Evolutionary conservation across 2,329 filamentous ascomycete species (phyloP), one percentile per base, ranked within the genome.

Genomic region (Neurospora sp.): DNA sequence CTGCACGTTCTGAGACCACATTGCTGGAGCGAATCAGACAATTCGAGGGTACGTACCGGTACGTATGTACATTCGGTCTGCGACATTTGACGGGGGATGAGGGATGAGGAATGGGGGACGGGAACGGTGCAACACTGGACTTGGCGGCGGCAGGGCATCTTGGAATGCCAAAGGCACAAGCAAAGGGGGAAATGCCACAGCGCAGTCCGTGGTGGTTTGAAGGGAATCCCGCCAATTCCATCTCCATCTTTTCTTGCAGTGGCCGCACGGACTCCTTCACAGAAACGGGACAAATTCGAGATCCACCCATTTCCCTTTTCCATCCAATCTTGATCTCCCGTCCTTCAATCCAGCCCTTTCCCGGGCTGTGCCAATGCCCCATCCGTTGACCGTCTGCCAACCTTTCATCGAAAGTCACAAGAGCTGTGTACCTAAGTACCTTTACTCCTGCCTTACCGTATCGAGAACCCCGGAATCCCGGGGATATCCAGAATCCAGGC

Each of bases 291-390:
- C 69, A 70, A 73, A 73, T 76, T 76, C 72, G 72, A 75, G 75
- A 75, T 74, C 73, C 74, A 73, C 71, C 46, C 65, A 28, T 67
- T 70, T 70, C 70, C 41, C 69, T 68, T 69, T 70, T 69, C 71
- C 72, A 67, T 74, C 71, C 73, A 73, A 73, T 74, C 74, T 72
- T 73, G 70, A 73, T 71, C 70, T 43, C 66, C 66, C 43, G 43
- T 67, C 40, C 69, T 69, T 69, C 69, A 67, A 72, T 71, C 71
- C 71, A 70, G 43, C 68, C 38, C 23, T 62, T 62, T 62, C 3
- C 28, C 23, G 52, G 52, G 8, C 52, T 62, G 52, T 12, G 43
- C 43, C 65, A 46, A 52, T 52, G 4, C 68, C 40, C 68, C 40
- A 66, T 57, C 46, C 41, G 41, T 43, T 43, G 41, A 43, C 41